phyloP scores from a whole-genome alignment of 148 eudicot species.

The Rhododendron mucronatum region DNA sequence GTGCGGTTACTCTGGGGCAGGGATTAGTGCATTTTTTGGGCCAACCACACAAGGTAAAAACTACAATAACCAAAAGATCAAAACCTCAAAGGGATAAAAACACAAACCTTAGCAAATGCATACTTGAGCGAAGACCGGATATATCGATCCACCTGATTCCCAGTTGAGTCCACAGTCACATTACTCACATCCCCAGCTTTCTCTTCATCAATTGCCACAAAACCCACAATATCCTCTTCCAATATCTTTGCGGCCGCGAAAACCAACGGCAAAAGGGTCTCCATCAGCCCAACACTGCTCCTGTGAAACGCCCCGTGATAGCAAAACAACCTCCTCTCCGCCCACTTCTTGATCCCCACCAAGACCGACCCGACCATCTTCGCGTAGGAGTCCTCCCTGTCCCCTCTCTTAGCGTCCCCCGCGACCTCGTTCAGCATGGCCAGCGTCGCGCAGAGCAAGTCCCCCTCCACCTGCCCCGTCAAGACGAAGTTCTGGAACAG shows the following conservation, averaged over 20 bases:
- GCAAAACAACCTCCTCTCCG: conserved; percentile 54
- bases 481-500: conserved; percentile 58
- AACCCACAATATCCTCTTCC: conserved; percentile 57
- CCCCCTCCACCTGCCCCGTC: conserved; percentile 71
- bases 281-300: conserved; percentile 40
- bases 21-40: background rate
- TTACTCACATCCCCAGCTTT: conserved; percentile 22
- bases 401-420: conserved; percentile 56
- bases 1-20: background rate
- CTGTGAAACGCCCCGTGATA: conserved; percentile 52
- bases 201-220: conserved; percentile 28
- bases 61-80: background rate
- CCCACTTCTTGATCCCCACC: conserved; percentile 64
- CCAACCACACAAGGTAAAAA: background rate
- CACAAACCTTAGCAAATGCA: conserved; percentile 65
- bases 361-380: conserved; percentile 52
- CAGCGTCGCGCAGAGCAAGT: conserved; percentile 54
- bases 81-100: background rate
- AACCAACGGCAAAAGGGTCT: conserved; percentile 58
- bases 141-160: conserved; percentile 62
- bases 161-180: conserved; percentile 20
- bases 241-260: conserved; percentile 50
- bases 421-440: conserved; percentile 73
- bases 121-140: conserved; percentile 63
- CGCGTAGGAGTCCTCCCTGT: conserved; percentile 47